These are phyloP conservation scores for Begonia loranthoides DNA, from an alignment of 306 rosid genomes.

Conservation along the genomic window DNA sequence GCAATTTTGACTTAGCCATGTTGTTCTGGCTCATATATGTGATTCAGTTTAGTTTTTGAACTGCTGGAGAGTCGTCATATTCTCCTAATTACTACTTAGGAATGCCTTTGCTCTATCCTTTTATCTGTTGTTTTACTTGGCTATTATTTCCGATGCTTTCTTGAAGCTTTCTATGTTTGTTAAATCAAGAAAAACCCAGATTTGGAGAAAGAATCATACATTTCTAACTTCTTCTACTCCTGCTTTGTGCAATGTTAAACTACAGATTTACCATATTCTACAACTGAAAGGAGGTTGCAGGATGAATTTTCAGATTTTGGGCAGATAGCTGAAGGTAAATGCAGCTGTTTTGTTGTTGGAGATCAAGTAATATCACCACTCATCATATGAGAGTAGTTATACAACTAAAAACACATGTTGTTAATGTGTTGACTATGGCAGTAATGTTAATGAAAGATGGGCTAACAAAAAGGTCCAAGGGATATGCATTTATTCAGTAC, in stretches of 20 bases:
- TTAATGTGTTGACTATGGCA: constrained; percentile 16
- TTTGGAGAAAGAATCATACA: no score
- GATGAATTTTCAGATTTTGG: constrained; percentile 70
- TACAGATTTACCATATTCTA: constrained; percentile 78
- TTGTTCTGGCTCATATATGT: no score
- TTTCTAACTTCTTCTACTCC: constrained; percentile 7
- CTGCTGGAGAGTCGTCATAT: no score
- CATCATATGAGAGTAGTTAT: neutral
- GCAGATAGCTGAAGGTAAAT: constrained; percentile 70
- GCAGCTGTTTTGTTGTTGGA: constrained; percentile 1
- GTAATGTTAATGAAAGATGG: constrained; percentile 53
- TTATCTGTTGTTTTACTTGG: no score
- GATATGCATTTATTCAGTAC: constrained; percentile 80
- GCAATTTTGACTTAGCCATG: no score
- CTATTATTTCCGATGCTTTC: no score
- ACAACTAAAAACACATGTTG: neutral
- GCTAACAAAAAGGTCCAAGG: constrained; percentile 41
- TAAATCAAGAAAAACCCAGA: no score
- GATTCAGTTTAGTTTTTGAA: no score
- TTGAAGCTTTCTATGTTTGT: no score
- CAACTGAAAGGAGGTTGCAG: constrained; percentile 41
- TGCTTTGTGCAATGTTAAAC: constrained; percentile 9
- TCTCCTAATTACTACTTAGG: no score
- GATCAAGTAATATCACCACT: neutral
- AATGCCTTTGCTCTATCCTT: no score